Evolutionary conservation across 306 rosid species (phyloP), one percentile per base, ranked within the genome.

Genomic region (Betula pendula): DNA sequence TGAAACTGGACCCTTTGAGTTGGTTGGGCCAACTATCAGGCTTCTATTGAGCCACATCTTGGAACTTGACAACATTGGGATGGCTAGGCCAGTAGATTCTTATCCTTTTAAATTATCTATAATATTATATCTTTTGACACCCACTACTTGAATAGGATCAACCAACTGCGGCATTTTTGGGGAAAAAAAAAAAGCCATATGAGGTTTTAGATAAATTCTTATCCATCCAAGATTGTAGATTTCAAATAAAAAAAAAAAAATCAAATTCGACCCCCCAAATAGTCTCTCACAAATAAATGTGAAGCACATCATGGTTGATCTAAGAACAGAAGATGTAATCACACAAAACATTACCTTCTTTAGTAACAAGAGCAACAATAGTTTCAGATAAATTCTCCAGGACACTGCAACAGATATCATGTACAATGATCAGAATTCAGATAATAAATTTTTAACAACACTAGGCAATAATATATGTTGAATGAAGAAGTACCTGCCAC

Each of bases 371-470:
- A 62, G 98, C 82, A 72, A 91, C 81, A n/a, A 93, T 68, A 76
- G 84, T 89, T 74, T 91, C 88, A 55, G 96, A 93, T 81, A 93
- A 59, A 72, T 85, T 89, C 76, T 82, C 84, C 84, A 90, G 87
- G 81, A 91, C 93, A 84, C 96, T 91, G 94, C 84, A 84, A 72
- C 8, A 59, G 53, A 83, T 82, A 80, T 63, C 69, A 73, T 72
- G 80, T 74, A 48, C 16, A 59, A 38, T 48, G 20, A 42, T 77
- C 50, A 78, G 80, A 78, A 35, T 14, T 65, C 48, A 29, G 22
- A 65, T 38, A 3, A 8, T 65, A 43, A 65, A 65, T 65, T 20
- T 65, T 65, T 63, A 35, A 35, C n/a, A 62, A 2, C 42, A 56
- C 19, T 20, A 71, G 59, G 20, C 20, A 77, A 38, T 65, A 68